These are phyloP conservation scores for Botrytis aclada DNA, from an alignment of 2,329 filamentous ascomycete species.

Conservation along the genomic window DNA sequence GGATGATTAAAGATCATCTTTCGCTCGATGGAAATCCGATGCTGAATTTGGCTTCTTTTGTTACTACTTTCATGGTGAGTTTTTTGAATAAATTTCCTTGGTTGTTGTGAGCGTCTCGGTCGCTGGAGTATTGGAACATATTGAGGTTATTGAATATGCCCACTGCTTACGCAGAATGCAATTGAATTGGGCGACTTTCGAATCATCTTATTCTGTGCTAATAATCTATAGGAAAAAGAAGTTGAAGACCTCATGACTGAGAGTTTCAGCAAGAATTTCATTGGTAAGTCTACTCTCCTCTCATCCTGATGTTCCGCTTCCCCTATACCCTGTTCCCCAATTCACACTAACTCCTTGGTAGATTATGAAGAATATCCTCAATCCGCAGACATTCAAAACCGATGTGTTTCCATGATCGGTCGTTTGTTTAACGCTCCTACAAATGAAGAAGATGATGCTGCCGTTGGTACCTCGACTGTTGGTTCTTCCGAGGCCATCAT, in stretches of 20 bases:
- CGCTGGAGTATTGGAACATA: not conserved
- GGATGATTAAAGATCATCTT: slow-evolving; percentile 94
- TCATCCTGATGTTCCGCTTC: not conserved
- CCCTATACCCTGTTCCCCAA: too few species aligned
- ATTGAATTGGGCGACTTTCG: not conserved
- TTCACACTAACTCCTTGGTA: not conserved
- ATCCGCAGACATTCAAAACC: slow-evolving; percentile 82
- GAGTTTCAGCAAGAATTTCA: slow-evolving; percentile 92
- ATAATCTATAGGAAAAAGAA: slow-evolving; percentile 69
- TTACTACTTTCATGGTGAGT: slow-evolving; percentile 90
- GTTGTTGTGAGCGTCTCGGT: not conserved
- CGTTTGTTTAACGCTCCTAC: slow-evolving; percentile 79
- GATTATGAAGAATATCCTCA: slow-evolving; percentile 84
- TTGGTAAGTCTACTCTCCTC: slow-evolving; percentile 38
- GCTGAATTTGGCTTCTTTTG: slow-evolving; percentile 84
- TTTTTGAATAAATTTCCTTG: not conserved
- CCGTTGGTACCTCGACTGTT: slow-evolving; percentile 83
- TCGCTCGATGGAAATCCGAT: slow-evolving; percentile 89
- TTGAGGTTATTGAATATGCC: not conserved
- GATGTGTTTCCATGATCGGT: slow-evolving; percentile 88
- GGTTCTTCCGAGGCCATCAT: slow-evolving; percentile 89
- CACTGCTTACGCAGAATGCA: not conserved
- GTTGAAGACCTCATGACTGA: slow-evolving; percentile 95
- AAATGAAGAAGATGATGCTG: slow-evolving; percentile 52
- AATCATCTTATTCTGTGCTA: not conserved